Evolutionary conservation across 345 rosid genomes (phyloP).

Genomic region (Lepidium africanum): DNA sequence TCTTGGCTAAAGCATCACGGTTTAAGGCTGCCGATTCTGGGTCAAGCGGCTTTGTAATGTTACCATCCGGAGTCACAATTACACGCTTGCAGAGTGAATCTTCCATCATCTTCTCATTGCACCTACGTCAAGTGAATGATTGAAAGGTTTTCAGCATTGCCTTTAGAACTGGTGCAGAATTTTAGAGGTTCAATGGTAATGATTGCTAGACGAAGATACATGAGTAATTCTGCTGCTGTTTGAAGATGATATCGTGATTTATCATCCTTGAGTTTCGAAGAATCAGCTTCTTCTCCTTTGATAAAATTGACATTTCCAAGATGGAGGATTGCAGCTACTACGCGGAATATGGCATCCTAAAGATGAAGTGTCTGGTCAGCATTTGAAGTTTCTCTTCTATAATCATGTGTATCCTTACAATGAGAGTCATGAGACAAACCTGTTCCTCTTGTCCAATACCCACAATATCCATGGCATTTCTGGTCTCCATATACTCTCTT

Average conservation of each 20-base stretch:
- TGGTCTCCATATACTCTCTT: constrained; percentile 62
- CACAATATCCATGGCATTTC: constrained; percentile 79
- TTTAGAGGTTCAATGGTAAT: background rate
- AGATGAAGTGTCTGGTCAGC: background rate
- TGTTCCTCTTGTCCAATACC: constrained; percentile 58
- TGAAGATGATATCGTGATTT: constrained; percentile 51
- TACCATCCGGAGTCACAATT: constrained; percentile 70
- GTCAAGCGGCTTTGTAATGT: constrained; percentile 62
- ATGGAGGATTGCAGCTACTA: constrained; percentile 69
- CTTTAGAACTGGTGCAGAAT: background rate
- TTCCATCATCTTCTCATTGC: constrained; percentile 59
- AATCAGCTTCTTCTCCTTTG: constrained; percentile 64
- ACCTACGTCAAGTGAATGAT: constrained; percentile 33
- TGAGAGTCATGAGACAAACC: constrained; percentile 25
- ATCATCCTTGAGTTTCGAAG: constrained; percentile 66
- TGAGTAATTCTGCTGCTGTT: constrained; percentile 62
- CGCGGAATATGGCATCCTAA: constrained; percentile 69
- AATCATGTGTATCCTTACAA: background rate
- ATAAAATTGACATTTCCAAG: constrained; percentile 63
- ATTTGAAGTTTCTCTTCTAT: background rate
- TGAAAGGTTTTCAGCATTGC: background rate
- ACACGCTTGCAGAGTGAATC: constrained; percentile 74
- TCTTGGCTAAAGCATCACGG: constrained; percentile 73
- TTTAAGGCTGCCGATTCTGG: constrained; percentile 49
- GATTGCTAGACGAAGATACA: constrained; percentile 18